Evolutionary conservation across 768 basidiomycete species (phyloP).

Genomic region (Cystobasidium onofrii): DNA sequence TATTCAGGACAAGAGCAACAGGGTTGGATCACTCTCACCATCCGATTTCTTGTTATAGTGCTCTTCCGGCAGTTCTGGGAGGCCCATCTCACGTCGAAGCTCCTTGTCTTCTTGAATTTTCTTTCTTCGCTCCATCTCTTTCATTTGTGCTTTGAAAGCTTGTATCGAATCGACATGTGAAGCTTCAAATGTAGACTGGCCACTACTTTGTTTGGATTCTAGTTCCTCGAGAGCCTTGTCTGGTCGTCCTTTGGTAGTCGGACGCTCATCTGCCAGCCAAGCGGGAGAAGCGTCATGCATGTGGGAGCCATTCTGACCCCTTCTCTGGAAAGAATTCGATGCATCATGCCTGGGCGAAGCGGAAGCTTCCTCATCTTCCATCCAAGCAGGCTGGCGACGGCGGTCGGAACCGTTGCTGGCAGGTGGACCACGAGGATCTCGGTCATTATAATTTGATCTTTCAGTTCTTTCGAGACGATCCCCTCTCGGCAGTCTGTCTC

Average conservation of each 20-base stretch:
- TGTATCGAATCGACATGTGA: conserved; percentile 32
- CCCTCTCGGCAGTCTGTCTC: background rate
- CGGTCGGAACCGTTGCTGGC: conserved; percentile 2
- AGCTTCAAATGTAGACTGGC: background rate
- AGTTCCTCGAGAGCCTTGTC: background rate
- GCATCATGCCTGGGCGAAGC: background rate
- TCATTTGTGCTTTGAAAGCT: conserved; percentile 34
- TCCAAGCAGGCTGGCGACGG: conserved; percentile 30
- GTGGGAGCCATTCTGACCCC: background rate
- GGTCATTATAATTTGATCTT: background rate
- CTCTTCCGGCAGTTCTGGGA: background rate
- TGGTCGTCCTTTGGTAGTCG: background rate
- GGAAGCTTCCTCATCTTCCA: conserved; percentile 17
- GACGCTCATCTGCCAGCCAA: background rate
- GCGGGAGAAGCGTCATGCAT: background rate
- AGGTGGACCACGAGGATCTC: background rate
- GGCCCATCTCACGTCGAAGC: conserved; percentile 22
- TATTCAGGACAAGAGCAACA: background rate
- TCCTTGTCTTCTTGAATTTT: background rate
- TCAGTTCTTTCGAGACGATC: background rate
- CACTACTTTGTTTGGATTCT: background rate
- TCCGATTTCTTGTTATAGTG: background rate
- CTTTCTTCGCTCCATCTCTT: conserved; percentile 30
- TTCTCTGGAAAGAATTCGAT: background rate
- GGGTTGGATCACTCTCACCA: background rate